Evolutionary conservation across 1,139 yeast species (phyloP).

Genomic region (Sugiyamaella sp.): DNA sequence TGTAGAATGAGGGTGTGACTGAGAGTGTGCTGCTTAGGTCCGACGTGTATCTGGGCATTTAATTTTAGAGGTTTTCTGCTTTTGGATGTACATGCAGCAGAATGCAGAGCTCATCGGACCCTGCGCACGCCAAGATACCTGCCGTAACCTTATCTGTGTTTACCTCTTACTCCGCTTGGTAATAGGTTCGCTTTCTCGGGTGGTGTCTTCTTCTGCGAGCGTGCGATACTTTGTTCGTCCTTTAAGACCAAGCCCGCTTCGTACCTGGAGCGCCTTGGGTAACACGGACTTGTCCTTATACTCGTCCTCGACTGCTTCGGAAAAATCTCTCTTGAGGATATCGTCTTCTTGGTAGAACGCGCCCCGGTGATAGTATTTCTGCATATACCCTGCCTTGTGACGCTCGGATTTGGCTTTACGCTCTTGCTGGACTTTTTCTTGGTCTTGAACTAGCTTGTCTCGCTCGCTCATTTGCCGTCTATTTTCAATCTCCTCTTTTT

Average conservation of each 20-base stretch:
- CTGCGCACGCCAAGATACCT: neutral
- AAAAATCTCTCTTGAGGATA: slow-evolving; percentile 40
- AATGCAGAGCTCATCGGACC: slow-evolving; percentile 2
- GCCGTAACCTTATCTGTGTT: neutral
- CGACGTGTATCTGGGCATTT: too few species aligned
- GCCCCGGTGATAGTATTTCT: slow-evolving; percentile 42
- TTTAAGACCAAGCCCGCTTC: slow-evolving; percentile 37
- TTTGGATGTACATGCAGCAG: neutral
- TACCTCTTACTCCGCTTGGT: slow-evolving; percentile 9
- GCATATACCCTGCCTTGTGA: slow-evolving; percentile 33
- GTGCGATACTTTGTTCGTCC: slow-evolving; percentile 36
- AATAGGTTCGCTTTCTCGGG: slow-evolving; percentile 20
- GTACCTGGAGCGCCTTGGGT: slow-evolving; percentile 39
- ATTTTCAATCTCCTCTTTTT: slow-evolving; percentile 46
- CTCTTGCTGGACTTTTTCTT: slow-evolving; percentile 25
- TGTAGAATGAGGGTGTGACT: too few species aligned
- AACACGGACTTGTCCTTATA: slow-evolving; percentile 37
- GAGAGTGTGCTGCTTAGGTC: too few species aligned
- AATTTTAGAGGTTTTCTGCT: too few species aligned
- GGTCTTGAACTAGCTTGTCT: slow-evolving; percentile 32
- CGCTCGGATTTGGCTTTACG: slow-evolving; percentile 23
- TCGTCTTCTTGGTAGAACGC: slow-evolving; percentile 45
- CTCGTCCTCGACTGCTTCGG: slow-evolving; percentile 38
- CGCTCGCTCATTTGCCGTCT: slow-evolving; percentile 41
- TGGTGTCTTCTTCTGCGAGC: slow-evolving; percentile 39